phyloP scores from a whole-genome alignment of 2,329 filamentous ascomycete genomes.

The Fusarium torreyae region DNA sequence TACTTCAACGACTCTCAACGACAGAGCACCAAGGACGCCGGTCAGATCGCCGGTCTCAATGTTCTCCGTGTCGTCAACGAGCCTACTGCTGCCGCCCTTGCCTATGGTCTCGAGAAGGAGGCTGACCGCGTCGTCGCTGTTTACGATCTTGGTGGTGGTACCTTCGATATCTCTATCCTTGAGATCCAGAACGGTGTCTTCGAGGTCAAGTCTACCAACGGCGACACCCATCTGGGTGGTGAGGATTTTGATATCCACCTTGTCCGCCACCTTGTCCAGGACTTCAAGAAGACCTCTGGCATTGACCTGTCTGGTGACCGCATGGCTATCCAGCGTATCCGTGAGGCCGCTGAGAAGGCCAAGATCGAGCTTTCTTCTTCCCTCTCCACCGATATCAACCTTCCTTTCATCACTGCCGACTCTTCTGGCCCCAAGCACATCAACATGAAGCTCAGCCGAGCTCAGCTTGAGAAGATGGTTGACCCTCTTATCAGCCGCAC shows the following conservation, averaged over 20 bases:
- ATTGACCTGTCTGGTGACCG: conserved; percentile 93
- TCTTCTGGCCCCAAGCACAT: conserved; percentile 98
- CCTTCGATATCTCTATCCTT: conserved; percentile 98
- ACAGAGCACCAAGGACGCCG: conserved; percentile 98
- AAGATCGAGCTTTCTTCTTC: conserved; percentile 99
- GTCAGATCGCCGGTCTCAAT: conserved; percentile 95
- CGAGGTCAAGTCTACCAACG: conserved; percentile 99
- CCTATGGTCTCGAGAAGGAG: conserved; percentile 97
- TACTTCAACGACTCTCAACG: conserved; percentile 99
- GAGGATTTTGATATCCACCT: conserved; percentile 98
- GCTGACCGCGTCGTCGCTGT: conserved; percentile 91
- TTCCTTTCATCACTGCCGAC: conserved; percentile 98
- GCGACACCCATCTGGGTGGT: conserved; percentile 98
- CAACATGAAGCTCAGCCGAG: conserved; percentile 92
- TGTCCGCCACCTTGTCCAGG: conserved; percentile 91
- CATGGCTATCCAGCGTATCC: conserved; percentile 99
- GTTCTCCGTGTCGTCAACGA: conserved; percentile 98
- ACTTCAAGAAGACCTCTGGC: conserved; percentile 96
- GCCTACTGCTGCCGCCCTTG: conserved; percentile 94
- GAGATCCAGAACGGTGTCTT: conserved; percentile 99
- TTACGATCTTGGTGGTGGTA: conserved; percentile 98
- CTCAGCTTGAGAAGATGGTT: conserved; percentile 94
- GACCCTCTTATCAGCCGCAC: conserved; percentile 90
- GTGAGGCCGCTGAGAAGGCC: conserved; percentile 98
- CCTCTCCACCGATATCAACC: conserved; percentile 96